Percentiles rank a stretch among this genome's conserved stretches.
Conservation (phyloP, 2,329 filamentous ascomycete species). For the Chaetomiaceae sp. region DNA sequence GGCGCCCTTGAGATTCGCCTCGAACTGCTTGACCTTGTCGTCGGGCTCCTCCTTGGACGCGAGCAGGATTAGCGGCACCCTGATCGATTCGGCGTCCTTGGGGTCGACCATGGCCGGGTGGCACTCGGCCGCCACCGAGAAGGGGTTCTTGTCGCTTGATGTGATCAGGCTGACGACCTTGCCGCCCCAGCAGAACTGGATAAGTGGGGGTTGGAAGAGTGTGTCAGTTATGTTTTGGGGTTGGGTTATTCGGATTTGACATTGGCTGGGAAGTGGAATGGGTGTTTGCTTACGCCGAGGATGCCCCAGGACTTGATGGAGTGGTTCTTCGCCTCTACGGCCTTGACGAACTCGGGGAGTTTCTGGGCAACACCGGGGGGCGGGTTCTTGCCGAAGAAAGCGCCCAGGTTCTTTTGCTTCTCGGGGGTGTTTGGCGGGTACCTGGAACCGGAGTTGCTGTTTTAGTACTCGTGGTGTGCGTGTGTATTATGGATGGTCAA, state of each 20-base stretch:
- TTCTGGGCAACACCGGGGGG: slow-evolving; percentile 44
- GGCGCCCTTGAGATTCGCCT: slow-evolving; percentile 44
- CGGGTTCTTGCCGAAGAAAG: slow-evolving; percentile 52
- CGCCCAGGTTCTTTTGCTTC: slow-evolving; percentile 53
- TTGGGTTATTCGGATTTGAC: no score
- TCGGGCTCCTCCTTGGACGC: slow-evolving; percentile 61
- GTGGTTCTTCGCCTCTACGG: slow-evolving; percentile 48
- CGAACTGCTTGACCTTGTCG: slow-evolving; percentile 52
- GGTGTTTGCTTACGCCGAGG: slow-evolving; percentile 47
- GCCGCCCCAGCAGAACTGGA: slow-evolving; percentile 62
- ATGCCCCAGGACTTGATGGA: slow-evolving; percentile 55
- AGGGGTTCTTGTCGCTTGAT: slow-evolving; percentile 49
- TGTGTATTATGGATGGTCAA: no score
- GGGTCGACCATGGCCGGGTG: slow-evolving; percentile 63
- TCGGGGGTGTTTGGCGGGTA: slow-evolving; percentile 61
- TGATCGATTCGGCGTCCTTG: slow-evolving; percentile 55
- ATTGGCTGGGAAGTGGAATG: no score
- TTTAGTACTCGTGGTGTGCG: background rate
- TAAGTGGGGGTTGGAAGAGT: background rate
- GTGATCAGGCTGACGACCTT: slow-evolving; percentile 55
- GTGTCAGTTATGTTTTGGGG: background rate
- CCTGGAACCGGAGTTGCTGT: slow-evolving; percentile 31
- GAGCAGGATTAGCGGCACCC: slow-evolving; percentile 57
- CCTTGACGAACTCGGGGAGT: slow-evolving; percentile 52
- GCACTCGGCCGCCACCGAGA: slow-evolving; percentile 47